Evolutionary conservation across 225 moss, liverwort and hornwort genomes (phyloP).

Genomic region (Rhytidiadelphus loreus): DNA sequence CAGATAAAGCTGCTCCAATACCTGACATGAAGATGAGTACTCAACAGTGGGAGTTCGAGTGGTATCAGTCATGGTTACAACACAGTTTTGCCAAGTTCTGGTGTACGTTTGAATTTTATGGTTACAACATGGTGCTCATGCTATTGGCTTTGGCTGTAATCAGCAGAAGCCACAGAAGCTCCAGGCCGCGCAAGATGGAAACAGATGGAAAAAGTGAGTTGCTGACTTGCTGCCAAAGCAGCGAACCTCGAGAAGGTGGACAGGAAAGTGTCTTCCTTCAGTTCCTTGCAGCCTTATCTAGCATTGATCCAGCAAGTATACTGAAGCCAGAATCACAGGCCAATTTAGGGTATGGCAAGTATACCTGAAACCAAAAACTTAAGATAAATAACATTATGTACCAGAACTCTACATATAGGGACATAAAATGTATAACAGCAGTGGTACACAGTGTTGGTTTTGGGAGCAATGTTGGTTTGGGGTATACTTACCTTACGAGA

Average conservation of each 20-base stretch:
- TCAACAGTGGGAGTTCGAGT: background rate
- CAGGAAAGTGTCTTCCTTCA: conserved; percentile 48
- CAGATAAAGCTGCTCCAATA: background rate
- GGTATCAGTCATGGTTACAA: background rate
- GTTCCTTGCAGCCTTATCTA: conserved; percentile 15
- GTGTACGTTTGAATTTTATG: background rate
- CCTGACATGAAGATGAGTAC: background rate
- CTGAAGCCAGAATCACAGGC: conserved; percentile 60
- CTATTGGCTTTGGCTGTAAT: background rate
- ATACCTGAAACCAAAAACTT: background rate
- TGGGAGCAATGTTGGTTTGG: background rate
- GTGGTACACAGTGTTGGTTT: background rate
- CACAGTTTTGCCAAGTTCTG: background rate
- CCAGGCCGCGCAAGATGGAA: background rate
- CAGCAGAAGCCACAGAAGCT: background rate
- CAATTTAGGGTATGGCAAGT: conserved; percentile 33
- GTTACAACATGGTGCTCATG: background rate
- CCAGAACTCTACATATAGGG: background rate
- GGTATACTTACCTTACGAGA: background rate
- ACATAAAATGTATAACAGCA: background rate
- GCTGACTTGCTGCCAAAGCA: background rate
- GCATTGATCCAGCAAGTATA: conserved; percentile 48
- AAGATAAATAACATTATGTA: too few species aligned
- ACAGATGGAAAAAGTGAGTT: background rate
- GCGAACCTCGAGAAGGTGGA: background rate